These are phyloP conservation scores for Aspergillus luchuensis DNA, from an alignment of 2,329 filamentous ascomycete species.

Conservation along the genomic window DNA sequence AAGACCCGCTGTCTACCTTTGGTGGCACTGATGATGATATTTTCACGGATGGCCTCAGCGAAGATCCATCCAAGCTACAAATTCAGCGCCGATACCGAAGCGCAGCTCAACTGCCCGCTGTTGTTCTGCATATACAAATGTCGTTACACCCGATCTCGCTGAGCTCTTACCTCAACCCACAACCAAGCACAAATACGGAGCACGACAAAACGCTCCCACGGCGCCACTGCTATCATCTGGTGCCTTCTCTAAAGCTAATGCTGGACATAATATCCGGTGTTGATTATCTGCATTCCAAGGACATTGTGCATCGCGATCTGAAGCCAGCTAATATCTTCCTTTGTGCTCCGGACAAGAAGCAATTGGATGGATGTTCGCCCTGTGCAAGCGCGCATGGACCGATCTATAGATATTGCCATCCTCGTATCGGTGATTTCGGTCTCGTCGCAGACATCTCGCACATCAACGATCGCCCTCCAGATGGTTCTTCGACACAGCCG, in stretches of 20 bases:
- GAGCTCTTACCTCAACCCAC: conserved; percentile 57
- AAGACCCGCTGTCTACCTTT: conserved; percentile 38
- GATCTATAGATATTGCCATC: conserved; percentile 50
- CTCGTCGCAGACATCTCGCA: conserved; percentile 60
- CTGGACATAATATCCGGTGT: conserved; percentile 63
- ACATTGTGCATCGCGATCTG: conserved; percentile 66
- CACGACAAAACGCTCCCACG: conserved; percentile 26
- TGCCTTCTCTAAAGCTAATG: conserved; percentile 60
- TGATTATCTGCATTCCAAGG: conserved; percentile 63
- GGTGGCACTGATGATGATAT: conserved; percentile 41
- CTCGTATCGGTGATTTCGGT: conserved; percentile 69
- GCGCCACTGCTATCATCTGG: conserved; percentile 64
- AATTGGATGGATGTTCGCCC: conserved; percentile 48
- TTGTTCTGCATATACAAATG: conserved; percentile 69
- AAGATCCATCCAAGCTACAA: conserved; percentile 38
- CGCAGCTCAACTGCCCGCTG: conserved; percentile 33
- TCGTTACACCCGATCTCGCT: conserved; percentile 65
- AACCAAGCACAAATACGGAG: conserved; percentile 25
- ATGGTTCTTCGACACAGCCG: conserved; percentile 23
- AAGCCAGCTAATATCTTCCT: conserved; percentile 71
- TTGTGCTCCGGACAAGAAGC: conserved; percentile 52
- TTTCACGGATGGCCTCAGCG: conserved; percentile 45
- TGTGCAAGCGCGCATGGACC: conserved; percentile 42
- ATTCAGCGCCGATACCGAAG: conserved; percentile 28
- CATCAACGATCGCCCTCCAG: conserved; percentile 32